Conservation (phyloP, 192 early-diverging fungal species). For the Coemansia sp. region DNA sequence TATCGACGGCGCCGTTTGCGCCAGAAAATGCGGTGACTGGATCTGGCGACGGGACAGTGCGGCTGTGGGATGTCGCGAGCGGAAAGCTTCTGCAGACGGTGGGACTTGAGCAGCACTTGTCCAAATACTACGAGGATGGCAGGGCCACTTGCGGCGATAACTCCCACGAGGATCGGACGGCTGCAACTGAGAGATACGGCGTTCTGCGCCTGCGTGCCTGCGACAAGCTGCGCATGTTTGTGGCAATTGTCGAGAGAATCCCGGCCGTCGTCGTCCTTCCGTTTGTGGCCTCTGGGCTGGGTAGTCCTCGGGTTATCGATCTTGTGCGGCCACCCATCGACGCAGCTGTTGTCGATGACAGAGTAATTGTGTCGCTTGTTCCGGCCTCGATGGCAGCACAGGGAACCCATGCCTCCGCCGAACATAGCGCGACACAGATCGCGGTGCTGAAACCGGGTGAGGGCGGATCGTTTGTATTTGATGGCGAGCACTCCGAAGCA, state of each 20-base stretch:
- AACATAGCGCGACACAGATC: not conserved
- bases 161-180: conserved; percentile 36
- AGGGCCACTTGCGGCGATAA: conserved; percentile 14
- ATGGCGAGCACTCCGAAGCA: conserved; percentile 8
- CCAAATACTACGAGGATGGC: conserved; percentile 36
- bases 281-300: conserved; percentile 11
- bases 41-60: conserved; percentile 78
- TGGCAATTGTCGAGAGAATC: conserved; percentile 38
- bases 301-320: conserved; percentile 20
- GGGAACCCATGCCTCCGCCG: too few species aligned
- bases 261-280: conserved; percentile 35
- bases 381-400: conserved; percentile 5
- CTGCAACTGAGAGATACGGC: conserved; percentile 35
- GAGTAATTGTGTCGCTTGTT: conserved; percentile 26
- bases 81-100: conserved; percentile 69
- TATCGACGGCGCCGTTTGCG: conserved; percentile 61
- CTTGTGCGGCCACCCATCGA: conserved; percentile 30
- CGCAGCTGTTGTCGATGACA: conserved; percentile 21
- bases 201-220: conserved; percentile 37
- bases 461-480: conserved; percentile 1
- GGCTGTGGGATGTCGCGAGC: conserved; percentile 69
- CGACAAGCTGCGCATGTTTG: conserved; percentile 24
- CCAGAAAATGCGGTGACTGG: conserved; percentile 67
- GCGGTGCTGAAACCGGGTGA: conserved; percentile 8
- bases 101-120: conserved; percentile 51